Percentiles rank a stretch among this genome's conserved stretches.
Conservation (phyloP, 2,329 filamentous ascomycete genomes). For the Setomelanomma holmii region DNA sequence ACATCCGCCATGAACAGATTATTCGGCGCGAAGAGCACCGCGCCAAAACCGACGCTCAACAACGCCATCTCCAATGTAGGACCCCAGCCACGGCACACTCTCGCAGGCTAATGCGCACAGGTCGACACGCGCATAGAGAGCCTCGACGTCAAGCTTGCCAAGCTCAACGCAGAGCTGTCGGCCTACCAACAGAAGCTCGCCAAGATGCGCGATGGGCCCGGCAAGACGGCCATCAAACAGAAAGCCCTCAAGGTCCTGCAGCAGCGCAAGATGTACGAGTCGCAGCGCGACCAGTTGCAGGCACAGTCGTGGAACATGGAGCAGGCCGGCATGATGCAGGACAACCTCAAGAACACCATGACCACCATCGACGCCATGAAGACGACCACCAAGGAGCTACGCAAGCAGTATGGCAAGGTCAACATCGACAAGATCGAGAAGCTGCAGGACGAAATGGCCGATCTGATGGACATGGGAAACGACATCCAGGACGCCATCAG, state of each 20-base stretch:
- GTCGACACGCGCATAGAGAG: conserved; percentile 81
- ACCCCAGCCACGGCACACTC: conserved; percentile 4
- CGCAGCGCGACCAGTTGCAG: conserved; percentile 91
- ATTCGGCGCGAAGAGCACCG: conserved; percentile 86
- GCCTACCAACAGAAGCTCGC: conserved; percentile 86
- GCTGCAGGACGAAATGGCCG: conserved; percentile 98
- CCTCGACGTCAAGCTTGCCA: conserved; percentile 93
- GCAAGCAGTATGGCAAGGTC: conserved; percentile 95
- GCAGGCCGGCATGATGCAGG: conserved; percentile 97
- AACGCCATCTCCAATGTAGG: conserved; percentile 80
- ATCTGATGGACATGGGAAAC: conserved; percentile 95
- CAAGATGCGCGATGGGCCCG: conserved; percentile 95
- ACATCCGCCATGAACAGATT: conserved; percentile 80
- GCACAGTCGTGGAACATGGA: conserved; percentile 99
- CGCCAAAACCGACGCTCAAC: conserved; percentile 87
- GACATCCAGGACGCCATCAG: conserved; percentile 97
- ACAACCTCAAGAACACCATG: conserved; percentile 98
- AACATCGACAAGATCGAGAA: conserved; percentile 97
- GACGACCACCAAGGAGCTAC: conserved; percentile 90
- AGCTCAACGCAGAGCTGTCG: conserved; percentile 86
- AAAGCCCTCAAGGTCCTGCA: conserved; percentile 95
- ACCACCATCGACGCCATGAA: conserved; percentile 98
- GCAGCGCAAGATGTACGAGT: conserved; percentile 92
- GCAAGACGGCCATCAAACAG: conserved; percentile 89
- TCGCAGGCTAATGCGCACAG: too few relatives aligned